phyloP scores from a whole-genome alignment of 495 filamentous ascomycete genomes.

The Xylona heveae region DNA sequence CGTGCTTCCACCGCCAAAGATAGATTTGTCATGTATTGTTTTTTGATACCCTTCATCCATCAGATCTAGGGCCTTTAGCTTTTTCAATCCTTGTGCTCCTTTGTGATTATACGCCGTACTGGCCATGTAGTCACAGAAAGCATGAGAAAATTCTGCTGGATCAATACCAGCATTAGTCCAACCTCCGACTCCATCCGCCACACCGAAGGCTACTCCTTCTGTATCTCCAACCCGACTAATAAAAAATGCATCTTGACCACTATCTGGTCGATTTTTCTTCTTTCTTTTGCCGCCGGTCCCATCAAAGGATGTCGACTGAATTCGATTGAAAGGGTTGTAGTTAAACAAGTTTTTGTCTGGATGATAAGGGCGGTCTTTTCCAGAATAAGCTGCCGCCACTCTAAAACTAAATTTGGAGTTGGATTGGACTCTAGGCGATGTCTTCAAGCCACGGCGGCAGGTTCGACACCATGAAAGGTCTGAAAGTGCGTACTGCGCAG shows the following conservation, averaged over 20 bases:
- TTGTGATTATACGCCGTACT: constrained; percentile 23
- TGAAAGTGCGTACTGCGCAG: too few relatives aligned
- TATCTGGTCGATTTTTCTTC: constrained; percentile 37
- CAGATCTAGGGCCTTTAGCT: constrained; percentile 42
- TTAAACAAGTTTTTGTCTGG: constrained; percentile 49
- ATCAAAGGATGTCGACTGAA: constrained; percentile 19
- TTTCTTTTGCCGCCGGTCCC: constrained; percentile 22
- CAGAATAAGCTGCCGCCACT: constrained; percentile 47
- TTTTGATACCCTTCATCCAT: constrained; percentile 66
- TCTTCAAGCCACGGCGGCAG: constrained; percentile 1
- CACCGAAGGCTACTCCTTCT: constrained; percentile 48
- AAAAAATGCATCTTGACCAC: constrained; percentile 94
- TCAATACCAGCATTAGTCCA: constrained; percentile 85
- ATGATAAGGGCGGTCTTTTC: constrained; percentile 57
- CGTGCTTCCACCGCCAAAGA: constrained; percentile 73
- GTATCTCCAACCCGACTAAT: constrained; percentile 46
- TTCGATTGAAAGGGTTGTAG: constrained; percentile 44
- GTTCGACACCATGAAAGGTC: too few relatives aligned
- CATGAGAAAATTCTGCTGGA: constrained; percentile 86
- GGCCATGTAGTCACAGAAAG: constrained; percentile 84
- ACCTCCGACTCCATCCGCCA: constrained; percentile 85
- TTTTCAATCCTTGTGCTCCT: constrained; percentile 14
- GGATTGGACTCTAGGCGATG: neutral
- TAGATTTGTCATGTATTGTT: constrained; percentile 46
- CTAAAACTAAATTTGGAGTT: constrained; percentile 32